Conservation (phyloP, 768 basidiomycete genomes). For the Mycena haematopus region DNA sequence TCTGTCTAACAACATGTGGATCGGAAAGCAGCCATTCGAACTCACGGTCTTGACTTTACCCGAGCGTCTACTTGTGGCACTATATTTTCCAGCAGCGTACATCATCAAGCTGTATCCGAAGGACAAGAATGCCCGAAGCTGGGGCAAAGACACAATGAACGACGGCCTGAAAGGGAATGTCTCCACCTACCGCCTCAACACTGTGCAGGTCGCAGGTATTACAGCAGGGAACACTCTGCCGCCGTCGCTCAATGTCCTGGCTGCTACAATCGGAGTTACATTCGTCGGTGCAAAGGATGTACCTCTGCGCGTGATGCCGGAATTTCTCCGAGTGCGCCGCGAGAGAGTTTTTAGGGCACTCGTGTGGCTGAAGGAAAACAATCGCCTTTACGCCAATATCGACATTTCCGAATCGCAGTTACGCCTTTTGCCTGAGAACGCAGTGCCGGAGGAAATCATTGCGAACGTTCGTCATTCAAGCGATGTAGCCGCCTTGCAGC, state of each 20-base stretch:
- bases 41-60: background rate
- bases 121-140: background rate
- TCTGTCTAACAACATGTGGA: background rate
- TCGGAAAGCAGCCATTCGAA: background rate
- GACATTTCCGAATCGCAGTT: constrained; percentile 32
- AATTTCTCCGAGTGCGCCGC: background rate
- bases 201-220: background rate
- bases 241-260: background rate
- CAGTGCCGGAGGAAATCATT: constrained; percentile 39
- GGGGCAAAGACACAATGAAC: background rate
- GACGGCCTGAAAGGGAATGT: background rate
- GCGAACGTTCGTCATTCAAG: constrained; percentile 26
- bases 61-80: background rate
- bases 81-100: background rate
- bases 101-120: background rate
- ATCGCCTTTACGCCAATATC: constrained; percentile 38
- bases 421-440: constrained; percentile 37
- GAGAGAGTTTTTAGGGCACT: background rate
- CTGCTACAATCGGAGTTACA: background rate
- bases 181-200: background rate
- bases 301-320: background rate
- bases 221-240: background rate
- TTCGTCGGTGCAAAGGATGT: background rate
- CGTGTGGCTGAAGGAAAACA: constrained; percentile 44
- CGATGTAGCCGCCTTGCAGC: constrained; percentile 24